phyloP scores from a whole-genome alignment of 192 early-diverging fungal species.

The Backusella mclennaniae region DNA sequence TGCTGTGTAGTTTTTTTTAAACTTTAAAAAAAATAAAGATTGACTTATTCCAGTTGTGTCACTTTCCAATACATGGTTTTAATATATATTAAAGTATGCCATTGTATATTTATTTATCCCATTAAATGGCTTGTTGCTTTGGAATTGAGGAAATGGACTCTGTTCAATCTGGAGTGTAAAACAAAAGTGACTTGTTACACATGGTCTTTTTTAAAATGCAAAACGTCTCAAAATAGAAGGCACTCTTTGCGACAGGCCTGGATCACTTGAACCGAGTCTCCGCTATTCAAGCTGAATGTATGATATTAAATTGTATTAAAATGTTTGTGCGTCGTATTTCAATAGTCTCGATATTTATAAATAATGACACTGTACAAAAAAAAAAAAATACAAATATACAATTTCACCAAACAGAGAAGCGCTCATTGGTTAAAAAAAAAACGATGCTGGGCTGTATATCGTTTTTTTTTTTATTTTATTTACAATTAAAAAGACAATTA shows the following conservation, averaged over 20 bases:
- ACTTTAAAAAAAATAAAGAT: background rate
- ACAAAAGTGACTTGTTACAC: background rate
- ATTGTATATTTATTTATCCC: background rate
- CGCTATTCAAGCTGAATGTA: background rate
- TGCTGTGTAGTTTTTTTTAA: background rate
- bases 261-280: constrained; percentile 8
- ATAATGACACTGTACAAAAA: background rate
- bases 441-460: background rate
- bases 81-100: background rate
- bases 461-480: background rate
- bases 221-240: constrained; percentile 7
- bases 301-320: background rate
- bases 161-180: background rate
- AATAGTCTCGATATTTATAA: background rate
- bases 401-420: background rate
- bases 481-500: background rate
- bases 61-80: background rate
- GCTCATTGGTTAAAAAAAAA: background rate
- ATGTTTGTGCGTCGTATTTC: background rate
- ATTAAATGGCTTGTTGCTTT: background rate
- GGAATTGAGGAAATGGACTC: background rate
- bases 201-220: background rate
- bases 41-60: background rate
- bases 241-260: background rate
- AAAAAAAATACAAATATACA: background rate